Evolutionary conservation across 2,329 filamentous ascomycete species (phyloP).

Genomic region (Alternaria sp.): DNA sequence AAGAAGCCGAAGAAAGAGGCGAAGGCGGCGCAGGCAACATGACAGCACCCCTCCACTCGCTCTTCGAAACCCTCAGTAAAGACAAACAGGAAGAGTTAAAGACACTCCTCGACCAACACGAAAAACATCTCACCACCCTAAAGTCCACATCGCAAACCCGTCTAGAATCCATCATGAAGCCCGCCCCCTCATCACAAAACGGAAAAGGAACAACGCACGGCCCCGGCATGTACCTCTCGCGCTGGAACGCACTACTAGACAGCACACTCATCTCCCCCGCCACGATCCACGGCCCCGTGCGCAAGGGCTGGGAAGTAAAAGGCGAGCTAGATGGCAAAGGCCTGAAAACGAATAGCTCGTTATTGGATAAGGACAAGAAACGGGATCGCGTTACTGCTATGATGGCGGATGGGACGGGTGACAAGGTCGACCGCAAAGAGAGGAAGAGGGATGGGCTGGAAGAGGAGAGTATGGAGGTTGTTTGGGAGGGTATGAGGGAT

Average conservation of each 20-base stretch:
- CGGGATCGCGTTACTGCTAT: constrained; percentile 16
- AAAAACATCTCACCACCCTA: constrained; percentile 59
- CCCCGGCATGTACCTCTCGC: constrained; percentile 73
- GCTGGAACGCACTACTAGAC: constrained; percentile 76
- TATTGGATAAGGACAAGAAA: constrained; percentile 19
- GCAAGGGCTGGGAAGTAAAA: constrained; percentile 52
- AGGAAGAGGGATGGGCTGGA: constrained; percentile 40
- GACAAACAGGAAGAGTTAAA: constrained; percentile 57
- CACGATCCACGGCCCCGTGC: constrained; percentile 58
- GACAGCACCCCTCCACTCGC: constrained; percentile 49
- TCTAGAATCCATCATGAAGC: constrained; percentile 63
- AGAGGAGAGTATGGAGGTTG: constrained; percentile 35
- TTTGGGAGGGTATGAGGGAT: constrained; percentile 42
- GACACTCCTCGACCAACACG: constrained; percentile 65
- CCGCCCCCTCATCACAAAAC: constrained; percentile 9
- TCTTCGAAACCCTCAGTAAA: constrained; percentile 57
- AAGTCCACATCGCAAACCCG: constrained; percentile 47
- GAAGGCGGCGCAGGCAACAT: constrained; percentile 52
- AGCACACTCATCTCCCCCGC: constrained; percentile 72
- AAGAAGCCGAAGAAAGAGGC: constrained; percentile 26
- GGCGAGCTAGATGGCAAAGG: constrained; percentile 46
- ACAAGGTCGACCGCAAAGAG: constrained; percentile 36
- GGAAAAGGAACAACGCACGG: constrained; percentile 58
- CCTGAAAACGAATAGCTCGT: constrained; percentile 29
- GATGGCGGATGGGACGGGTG: constrained; percentile 35